Base-by-base conservation (phyloP, 164 flowering plant genomes). In the Magnolia officinalis region DNA sequence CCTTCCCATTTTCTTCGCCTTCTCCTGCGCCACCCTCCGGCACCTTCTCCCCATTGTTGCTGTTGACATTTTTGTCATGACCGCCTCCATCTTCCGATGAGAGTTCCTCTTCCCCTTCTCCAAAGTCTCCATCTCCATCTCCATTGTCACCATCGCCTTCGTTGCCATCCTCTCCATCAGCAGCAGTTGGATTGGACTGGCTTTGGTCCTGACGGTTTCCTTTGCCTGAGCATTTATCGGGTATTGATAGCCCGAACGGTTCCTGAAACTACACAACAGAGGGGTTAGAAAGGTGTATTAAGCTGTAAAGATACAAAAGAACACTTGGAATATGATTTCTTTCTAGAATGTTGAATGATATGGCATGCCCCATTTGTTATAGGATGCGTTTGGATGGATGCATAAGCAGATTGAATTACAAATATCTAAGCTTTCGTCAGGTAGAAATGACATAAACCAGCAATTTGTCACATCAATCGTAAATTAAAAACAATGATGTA, bases 61-160 rank as follows among this genome's bases (percentile, higher is more conserved):
- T 81, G 79, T 67, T 63, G 70, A 81, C 72, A 31, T 61, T 8
- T 6, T 73, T 85, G 13, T 73, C 86, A 24, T 74, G 82, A 11
- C 77, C 85, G 50, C 80, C 84, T 37, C 45, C 45, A 37, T 37
- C 45, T 37, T 37, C 45, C 11, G 84, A 82, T 1, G 84, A 80
- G 10, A 77, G 18, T 1, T 81, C 81, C 63, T 82, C 84, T 58
- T 83, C 85, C 31, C 80, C 86, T 58, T 85, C 86, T 31, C 81
- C 85, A 71, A 68, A 77, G 50, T 76, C 87, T 37, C 45, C 45
- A 37, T 37, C 45, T 67, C 78, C 86, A 72, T 80, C 83, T 2
- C 73, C 85, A 20, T 75, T 85, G 8, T 77, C 86, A 4, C 75
- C 73, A 23, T 71, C 73, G 19, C n/a, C 73, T 18, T 71, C 63